Conservation (phyloP, 768 basidiomycete genomes). For the Mycena vitilis region DNA sequence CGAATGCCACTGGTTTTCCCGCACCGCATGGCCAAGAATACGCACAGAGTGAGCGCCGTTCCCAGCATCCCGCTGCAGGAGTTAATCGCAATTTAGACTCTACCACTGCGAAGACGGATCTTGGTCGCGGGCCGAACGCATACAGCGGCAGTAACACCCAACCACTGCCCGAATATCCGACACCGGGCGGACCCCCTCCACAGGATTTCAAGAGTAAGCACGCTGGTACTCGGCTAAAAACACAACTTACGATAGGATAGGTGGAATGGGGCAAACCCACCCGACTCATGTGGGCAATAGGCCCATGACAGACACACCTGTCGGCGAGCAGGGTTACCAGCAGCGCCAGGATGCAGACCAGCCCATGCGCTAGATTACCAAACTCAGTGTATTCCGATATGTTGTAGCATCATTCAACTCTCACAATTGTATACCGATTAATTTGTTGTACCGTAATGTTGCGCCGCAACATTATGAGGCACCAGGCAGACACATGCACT, state of each 20-base stretch:
- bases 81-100: slow-evolving; percentile 17
- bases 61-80: background rate
- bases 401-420: slow-evolving; percentile 5
- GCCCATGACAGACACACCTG: slow-evolving; percentile 6
- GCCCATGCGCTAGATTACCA: background rate
- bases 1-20: slow-evolving; percentile 26
- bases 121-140: slow-evolving; percentile 26
- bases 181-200: slow-evolving; percentile 16
- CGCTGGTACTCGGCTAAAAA: too few relatives aligned
- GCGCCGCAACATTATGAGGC: background rate
- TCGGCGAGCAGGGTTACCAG: slow-evolving; percentile 22
- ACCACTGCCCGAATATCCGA: slow-evolving; percentile 25
- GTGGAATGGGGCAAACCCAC: slow-evolving; percentile 21
- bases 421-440: slow-evolving; percentile 2
- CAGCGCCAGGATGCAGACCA: slow-evolving; percentile 30
- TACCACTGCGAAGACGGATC: slow-evolving; percentile 18
- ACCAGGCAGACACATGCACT: background rate
- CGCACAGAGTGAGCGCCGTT: slow-evolving; percentile 27
- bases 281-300: slow-evolving; percentile 32
- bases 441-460: background rate
- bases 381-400: background rate
- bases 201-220: slow-evolving; percentile 15
- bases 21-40: slow-evolving; percentile 29
- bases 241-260: background rate
- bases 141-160: slow-evolving; percentile 18